phyloP scores from a whole-genome alignment of 768 basidiomycete species.

The Phaeolepiota aurea region DNA sequence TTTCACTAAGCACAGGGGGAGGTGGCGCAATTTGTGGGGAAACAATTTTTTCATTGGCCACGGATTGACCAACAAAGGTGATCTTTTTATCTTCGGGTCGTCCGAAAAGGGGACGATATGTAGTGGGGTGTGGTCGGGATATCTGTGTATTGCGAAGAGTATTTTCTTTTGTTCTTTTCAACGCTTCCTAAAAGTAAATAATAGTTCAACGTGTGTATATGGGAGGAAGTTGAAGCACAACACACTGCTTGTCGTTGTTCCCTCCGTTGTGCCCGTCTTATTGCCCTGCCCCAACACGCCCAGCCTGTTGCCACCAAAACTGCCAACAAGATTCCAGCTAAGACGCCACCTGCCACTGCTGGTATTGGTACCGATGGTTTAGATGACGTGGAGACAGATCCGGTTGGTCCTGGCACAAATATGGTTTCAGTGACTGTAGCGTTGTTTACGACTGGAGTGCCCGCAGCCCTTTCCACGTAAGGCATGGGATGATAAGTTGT shows the following conservation, averaged over 20 bases:
- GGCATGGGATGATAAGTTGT: not conserved
- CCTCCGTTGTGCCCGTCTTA: conserved; percentile 26
- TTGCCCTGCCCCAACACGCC: conserved; percentile 36
- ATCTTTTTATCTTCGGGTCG: conserved; percentile 24
- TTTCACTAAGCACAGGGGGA: no score
- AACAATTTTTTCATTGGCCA: no score
- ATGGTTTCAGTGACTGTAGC: conserved; percentile 9
- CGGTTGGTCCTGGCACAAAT: conserved; percentile 2
- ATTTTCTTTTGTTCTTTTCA: conserved; percentile 24
- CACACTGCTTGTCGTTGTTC: conserved; percentile 17
- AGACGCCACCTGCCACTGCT: conserved; percentile 42
- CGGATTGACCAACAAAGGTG: conserved; percentile 28
- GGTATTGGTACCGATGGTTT: conserved; percentile 28
- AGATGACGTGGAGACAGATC: not conserved
- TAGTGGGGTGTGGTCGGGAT: conserved; percentile 12
- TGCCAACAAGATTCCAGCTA: conserved; percentile 39
- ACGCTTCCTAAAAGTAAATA: conserved; percentile 15
- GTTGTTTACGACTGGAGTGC: conserved; percentile 2
- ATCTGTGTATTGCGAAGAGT: conserved; percentile 30
- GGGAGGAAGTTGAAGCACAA: not conserved
- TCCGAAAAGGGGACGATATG: conserved; percentile 19
- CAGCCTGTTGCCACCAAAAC: conserved; percentile 32
- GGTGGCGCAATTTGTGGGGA: no score
- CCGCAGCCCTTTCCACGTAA: conserved; percentile 5
- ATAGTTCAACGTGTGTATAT: not conserved